Base-by-base conservation (phyloP, 1,284 basidiomycete genomes). In the Inonotus obliquus region DNA sequence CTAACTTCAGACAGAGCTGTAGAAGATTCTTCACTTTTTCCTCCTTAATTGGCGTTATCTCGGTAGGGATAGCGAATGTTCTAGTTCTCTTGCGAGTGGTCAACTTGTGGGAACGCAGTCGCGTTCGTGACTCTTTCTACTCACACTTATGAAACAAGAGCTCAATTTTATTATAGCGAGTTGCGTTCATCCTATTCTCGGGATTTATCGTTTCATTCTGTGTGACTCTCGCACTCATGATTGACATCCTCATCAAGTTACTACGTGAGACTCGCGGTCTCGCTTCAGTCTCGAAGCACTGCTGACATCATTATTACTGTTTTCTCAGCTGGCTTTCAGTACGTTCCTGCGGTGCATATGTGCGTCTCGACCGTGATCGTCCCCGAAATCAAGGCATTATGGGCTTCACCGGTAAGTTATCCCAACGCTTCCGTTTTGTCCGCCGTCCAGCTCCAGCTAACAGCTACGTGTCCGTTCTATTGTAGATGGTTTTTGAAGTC, bases 401-500 rank as follows among this genome's bases (percentile, higher is more conserved):
- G 63, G 63, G 59, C 49, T 10, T 61, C 63, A 17, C 56, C 56
- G 1, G 63, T 61, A 55, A 19, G 65, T 56, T 19, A 17, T 13
- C 27, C n/a, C n/a, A 9, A 44, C 29, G 13, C 25, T 11, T 47
- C 5, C 39, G 38, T 49, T 29, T 13, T 49, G 48, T 32, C 32
- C 32, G 9, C 4, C 32, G 32, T 9, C 32, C 32, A 32, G 9
- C 32, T 9, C 32, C 32, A 32, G 9, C 32, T 32, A 9, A 32
- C 32, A 32, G 32, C 32, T 32, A 32, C 32, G n/a, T n/a, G n/a
- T n/a, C n/a, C 3, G 45, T 48, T 48, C n/a, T 48, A 10, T 49
- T 29, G 48, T 25, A 67, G 69, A 60, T 67, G 59, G 27, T 54
- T 23, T 69, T 69, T 39, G 69, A 67, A 37, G 10, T 65, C 37